Conservation (phyloP, 805 yeast species). For the Metschnikowia proteae region DNA sequence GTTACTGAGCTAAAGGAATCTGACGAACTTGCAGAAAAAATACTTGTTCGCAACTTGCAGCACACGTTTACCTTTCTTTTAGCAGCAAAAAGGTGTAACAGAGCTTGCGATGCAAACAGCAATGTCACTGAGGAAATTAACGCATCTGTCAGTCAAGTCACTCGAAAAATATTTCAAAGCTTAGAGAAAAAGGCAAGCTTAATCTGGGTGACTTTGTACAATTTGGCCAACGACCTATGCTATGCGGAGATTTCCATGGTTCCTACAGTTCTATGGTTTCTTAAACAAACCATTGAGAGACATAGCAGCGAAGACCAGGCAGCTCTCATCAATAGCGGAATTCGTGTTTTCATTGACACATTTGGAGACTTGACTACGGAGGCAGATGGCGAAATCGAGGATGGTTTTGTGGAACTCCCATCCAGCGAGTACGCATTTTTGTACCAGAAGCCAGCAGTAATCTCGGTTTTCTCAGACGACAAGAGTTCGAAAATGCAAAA, state of each 20-base stretch:
- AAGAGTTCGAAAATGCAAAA: neutral
- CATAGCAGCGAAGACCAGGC: constrained; percentile 10
- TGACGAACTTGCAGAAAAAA: constrained; percentile 8
- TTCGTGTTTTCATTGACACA: constrained; percentile 17
- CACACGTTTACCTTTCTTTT: constrained; percentile 9
- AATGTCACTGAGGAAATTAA: neutral
- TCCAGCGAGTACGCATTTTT: constrained; percentile 13
- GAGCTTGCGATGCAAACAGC: constrained; percentile 1
- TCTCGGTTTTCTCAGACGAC: constrained; percentile 6
- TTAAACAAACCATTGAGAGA: constrained; percentile 17
- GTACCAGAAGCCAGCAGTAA: constrained; percentile 5
- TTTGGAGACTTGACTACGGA: neutral
- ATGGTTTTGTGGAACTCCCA: constrained; percentile 3
- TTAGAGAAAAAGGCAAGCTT: constrained; percentile 8
- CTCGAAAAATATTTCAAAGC: neutral
- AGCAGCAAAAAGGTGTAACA: constrained; percentile 9
- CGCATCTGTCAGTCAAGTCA: neutral
- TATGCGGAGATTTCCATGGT: constrained; percentile 24
- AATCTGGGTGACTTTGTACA: constrained; percentile 29
- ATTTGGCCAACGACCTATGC: constrained; percentile 30
- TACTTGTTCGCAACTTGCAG: constrained; percentile 10
- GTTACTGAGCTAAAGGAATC: neutral
- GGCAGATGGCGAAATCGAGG: neutral
- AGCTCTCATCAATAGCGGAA: constrained; percentile 24
- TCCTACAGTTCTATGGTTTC: constrained; percentile 18